Percentiles rank a stretch among this genome's conserved stretches.
Conservation (phyloP, 345 rosid genomes). For the Eutrema heterophyllum region DNA sequence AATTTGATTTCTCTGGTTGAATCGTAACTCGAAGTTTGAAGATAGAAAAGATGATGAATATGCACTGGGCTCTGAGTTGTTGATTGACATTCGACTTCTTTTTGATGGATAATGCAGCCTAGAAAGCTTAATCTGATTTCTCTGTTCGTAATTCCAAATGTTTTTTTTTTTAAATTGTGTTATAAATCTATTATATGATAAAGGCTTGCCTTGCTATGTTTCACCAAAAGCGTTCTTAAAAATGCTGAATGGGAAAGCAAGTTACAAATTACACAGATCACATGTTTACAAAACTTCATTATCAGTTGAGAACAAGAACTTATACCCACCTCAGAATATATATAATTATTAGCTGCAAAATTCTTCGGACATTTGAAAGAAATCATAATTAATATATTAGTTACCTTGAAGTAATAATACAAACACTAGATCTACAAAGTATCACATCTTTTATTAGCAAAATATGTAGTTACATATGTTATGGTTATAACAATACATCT, state of each 20-base stretch:
- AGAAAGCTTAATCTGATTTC: constrained; percentile 34
- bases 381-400: too few species aligned
- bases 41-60: constrained; percentile 25
- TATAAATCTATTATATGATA: too few species aligned
- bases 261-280: too few species aligned
- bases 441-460: neutral
- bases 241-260: too few species aligned
- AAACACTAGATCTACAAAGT: neutral
- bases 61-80: constrained; percentile 39
- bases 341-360: too few species aligned
- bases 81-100: constrained; percentile 30
- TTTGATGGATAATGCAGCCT: constrained; percentile 37
- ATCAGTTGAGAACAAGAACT: too few species aligned
- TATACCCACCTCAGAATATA: too few species aligned
- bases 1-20: neutral
- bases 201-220: too few species aligned
- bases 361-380: too few species aligned
- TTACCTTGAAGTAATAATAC: too few species aligned
- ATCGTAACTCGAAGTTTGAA: neutral
- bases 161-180: neutral
- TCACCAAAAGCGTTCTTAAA: too few species aligned
- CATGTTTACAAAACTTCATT: too few species aligned
- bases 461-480: neutral
- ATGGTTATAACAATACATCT: neutral
- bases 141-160: neutral